Percentiles rank a stretch among this genome's conserved stretches.
Evolutionary conservation across 306 rosid genomes (phyloP).

Genomic region (Sicyos edulis): DNA sequence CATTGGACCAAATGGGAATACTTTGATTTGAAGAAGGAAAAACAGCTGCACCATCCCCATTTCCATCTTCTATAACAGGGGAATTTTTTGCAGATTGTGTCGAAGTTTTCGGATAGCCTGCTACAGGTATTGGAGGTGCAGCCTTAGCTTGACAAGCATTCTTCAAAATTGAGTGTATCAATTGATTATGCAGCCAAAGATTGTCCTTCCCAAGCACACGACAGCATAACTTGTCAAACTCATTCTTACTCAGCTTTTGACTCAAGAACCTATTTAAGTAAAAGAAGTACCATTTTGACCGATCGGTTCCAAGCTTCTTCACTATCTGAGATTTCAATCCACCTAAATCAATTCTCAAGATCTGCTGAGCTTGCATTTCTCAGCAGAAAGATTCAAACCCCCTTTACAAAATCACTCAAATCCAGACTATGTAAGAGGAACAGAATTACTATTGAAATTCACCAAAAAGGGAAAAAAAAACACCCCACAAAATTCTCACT

Average conservation of each 20-base stretch:
- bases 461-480: slow-evolving; percentile 23
- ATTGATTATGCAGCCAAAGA: slow-evolving; percentile 74
- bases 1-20: slow-evolving; percentile 73
- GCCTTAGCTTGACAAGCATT: slow-evolving; percentile 77
- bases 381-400: slow-evolving; percentile 67
- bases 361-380: slow-evolving; percentile 94
- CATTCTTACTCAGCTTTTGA: slow-evolving; percentile 80
- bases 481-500: slow-evolving; percentile 34
- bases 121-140: slow-evolving; percentile 50
- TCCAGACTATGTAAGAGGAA: slow-evolving; percentile 30
- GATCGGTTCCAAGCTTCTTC: slow-evolving; percentile 78
- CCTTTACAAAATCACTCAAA: slow-evolving; percentile 42
- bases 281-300: slow-evolving; percentile 62
- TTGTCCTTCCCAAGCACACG: slow-evolving; percentile 79
- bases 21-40: slow-evolving; percentile 49
- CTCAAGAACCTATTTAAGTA: slow-evolving; percentile 70
- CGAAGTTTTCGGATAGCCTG: slow-evolving; percentile 44
- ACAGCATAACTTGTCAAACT: slow-evolving; percentile 65
- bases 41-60: slow-evolving; percentile 44
- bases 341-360: slow-evolving; percentile 82
- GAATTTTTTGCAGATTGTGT: slow-evolving; percentile 43
- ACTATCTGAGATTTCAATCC: slow-evolving; percentile 70
- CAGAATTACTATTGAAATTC: slow-evolving; percentile 37
- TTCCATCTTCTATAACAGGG: slow-evolving; percentile 59
- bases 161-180: slow-evolving; percentile 72